These are phyloP conservation scores for Leucoagaricus sp. DNA, from an alignment of 1,284 basidiomycete genomes.

Conservation along the genomic window DNA sequence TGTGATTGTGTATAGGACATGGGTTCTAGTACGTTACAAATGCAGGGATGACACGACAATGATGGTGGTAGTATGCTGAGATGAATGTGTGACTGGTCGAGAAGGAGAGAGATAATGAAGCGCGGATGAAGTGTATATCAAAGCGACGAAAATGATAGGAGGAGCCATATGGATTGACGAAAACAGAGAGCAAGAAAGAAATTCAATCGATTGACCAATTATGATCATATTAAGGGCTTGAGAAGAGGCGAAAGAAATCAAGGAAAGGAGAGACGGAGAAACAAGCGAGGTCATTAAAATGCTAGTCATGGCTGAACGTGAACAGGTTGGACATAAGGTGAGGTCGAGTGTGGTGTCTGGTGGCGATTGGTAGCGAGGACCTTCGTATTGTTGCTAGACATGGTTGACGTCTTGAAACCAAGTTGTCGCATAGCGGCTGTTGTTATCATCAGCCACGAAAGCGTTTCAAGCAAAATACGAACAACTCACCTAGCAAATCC, in stretches of 20 bases:
- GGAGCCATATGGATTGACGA: conserved; percentile 23
- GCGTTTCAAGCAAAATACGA: conserved; percentile 2
- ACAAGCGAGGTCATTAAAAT: conserved; percentile 16
- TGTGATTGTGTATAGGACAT: conserved; percentile 7
- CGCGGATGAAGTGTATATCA: conserved; percentile 35
- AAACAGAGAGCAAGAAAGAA: conserved; percentile 15
- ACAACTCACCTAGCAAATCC: conserved; percentile 61
- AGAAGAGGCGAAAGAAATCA: conserved; percentile 22
- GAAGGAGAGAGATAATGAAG: conserved; percentile 1
- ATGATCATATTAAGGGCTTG: background rate
- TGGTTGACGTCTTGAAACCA: conserved; percentile 87
- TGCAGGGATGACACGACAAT: conserved; percentile 20
- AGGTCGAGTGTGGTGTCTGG: conserved; percentile 35
- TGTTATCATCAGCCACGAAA: conserved; percentile 13
- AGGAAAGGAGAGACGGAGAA: background rate
- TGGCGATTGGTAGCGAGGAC: conserved; percentile 30
- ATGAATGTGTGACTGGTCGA: conserved; percentile 4
- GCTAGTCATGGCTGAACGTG: conserved; percentile 33
- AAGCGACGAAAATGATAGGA: conserved; percentile 38
- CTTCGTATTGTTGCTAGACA: conserved; percentile 54
- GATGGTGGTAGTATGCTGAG: conserved; percentile 18
- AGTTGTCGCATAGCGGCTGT: conserved; percentile 75
- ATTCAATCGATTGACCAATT: conserved; percentile 16
- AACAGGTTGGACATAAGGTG: conserved; percentile 26
- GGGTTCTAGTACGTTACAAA: conserved; percentile 22